Percentiles rank a stretch among this genome's conserved stretches.
phyloP scores from a whole-genome alignment of 257 asterid genomes.

The Dorcoceras hygrometricum region DNA sequence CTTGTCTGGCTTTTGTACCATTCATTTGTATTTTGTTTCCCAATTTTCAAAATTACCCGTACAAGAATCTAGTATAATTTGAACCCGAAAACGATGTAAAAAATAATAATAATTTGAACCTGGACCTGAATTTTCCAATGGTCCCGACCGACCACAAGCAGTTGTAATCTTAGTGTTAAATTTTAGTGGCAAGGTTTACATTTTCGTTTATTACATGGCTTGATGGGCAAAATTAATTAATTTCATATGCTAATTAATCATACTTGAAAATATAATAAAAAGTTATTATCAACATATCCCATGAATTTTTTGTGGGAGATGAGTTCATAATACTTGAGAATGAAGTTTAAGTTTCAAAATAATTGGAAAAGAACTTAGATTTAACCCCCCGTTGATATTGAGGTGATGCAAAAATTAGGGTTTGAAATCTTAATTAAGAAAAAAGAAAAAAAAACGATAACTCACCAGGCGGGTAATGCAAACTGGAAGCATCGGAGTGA shows the following conservation, averaged over 20 bases:
- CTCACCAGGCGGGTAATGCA: constrained; percentile 45
- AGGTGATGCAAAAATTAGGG: background rate
- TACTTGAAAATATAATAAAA: too few relatives aligned
- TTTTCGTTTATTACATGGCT: too few relatives aligned
- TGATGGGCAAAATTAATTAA: too few relatives aligned
- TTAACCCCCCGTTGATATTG: too few relatives aligned
- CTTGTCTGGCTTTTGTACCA: background rate
- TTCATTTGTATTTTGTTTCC: background rate
- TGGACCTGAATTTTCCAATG: background rate
- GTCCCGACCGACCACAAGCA: background rate
- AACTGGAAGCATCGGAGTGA: constrained; percentile 27
- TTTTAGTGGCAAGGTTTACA: background rate
- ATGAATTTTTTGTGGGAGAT: too few relatives aligned
- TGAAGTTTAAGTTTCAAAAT: too few relatives aligned
- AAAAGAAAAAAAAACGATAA: background rate
- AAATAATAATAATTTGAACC: background rate
- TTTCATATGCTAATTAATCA: too few relatives aligned
- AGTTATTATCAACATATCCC: too few relatives aligned
- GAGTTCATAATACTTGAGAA: background rate
- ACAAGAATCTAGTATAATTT: background rate
- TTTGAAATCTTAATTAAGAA: background rate
- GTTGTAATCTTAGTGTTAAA: too few relatives aligned
- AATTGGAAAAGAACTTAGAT: too few relatives aligned
- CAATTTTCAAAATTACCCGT: background rate
- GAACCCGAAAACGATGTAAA: background rate